Conservation (phyloP, 2,329 filamentous ascomycete species). For the Pyrenochaeta sp. region DNA sequence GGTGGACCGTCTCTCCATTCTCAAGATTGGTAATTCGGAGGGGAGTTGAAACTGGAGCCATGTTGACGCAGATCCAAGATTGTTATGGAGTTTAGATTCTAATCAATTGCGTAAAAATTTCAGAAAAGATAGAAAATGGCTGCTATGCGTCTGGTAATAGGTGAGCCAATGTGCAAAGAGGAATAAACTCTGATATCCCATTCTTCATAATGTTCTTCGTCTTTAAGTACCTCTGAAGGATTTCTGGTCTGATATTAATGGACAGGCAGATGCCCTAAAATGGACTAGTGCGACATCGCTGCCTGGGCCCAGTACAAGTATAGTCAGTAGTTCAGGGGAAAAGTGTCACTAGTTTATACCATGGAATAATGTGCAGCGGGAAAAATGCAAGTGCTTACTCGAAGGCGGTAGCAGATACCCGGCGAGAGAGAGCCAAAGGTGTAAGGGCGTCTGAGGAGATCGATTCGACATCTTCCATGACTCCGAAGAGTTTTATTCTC, state of each 20-base stretch:
- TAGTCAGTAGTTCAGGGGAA: not conserved
- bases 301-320: not conserved
- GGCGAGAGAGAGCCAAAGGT: no score
- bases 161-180: no score
- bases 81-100: no score
- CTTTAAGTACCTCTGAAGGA: not conserved
- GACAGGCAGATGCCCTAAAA: not conserved
- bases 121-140: not conserved
- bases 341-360: no score
- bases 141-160: not conserved
- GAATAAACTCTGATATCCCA: not conserved
- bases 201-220: not conserved
- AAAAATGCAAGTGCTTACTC: no score
- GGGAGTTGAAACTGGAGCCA: conserved; percentile 9
- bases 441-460: no score
- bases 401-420: no score
- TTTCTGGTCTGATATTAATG: not conserved
- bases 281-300: not conserved
- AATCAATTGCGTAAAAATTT: not conserved
- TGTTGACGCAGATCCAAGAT: not conserved
- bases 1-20: conserved; percentile 40
- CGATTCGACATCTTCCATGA: no score
- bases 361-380: no score
- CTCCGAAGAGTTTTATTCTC: no score
- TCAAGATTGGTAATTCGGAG: conserved; percentile 29